A percentile compares a stretch with the other conserved stretches of the same genome.
Conservation (phyloP, 2,329 filamentous ascomycete genomes). For the Claviceps sp. region DNA sequence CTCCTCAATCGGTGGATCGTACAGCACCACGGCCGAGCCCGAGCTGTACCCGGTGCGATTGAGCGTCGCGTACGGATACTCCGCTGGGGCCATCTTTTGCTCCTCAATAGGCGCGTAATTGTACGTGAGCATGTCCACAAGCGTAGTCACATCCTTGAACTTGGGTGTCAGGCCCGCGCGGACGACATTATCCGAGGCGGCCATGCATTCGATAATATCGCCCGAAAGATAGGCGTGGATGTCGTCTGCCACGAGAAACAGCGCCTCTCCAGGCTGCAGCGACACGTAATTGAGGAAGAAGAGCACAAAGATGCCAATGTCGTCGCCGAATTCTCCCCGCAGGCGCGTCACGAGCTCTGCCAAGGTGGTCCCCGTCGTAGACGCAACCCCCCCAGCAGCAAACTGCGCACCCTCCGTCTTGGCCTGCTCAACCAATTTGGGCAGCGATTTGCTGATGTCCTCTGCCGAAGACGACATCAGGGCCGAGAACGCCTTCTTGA, state of each 20-base stretch:
- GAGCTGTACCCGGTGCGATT: constrained; percentile 74
- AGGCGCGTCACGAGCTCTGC: constrained; percentile 65
- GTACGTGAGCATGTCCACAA: constrained; percentile 89
- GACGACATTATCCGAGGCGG: constrained; percentile 95
- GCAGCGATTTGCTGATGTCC: constrained; percentile 38
- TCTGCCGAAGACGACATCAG: constrained; percentile 68
- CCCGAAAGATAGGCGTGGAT: constrained; percentile 91
- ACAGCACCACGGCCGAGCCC: constrained; percentile 58
- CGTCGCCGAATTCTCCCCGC: constrained; percentile 71
- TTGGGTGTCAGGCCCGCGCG: constrained; percentile 96
- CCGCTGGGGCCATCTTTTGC: constrained; percentile 79
- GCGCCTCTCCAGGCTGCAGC: constrained; percentile 76
- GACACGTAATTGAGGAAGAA: constrained; percentile 97
- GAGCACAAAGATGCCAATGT: constrained; percentile 86
- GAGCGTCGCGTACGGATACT: constrained; percentile 76
- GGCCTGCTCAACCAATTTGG: constrained; percentile 59
- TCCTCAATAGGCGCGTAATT: constrained; percentile 86
- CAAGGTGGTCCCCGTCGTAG: constrained; percentile 56
- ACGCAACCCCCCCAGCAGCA: constrained; percentile 56
- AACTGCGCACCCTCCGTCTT: constrained; percentile 57
- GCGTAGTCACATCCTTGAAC: constrained; percentile 87
- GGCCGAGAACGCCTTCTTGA: constrained; percentile 62
- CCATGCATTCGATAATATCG: constrained; percentile 99
- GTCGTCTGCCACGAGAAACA: constrained; percentile 93
- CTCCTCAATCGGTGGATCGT: constrained; percentile 93